phyloP scores from a whole-genome alignment of 2,329 filamentous ascomycete genomes.

The Cytospora paraplurivora region DNA sequence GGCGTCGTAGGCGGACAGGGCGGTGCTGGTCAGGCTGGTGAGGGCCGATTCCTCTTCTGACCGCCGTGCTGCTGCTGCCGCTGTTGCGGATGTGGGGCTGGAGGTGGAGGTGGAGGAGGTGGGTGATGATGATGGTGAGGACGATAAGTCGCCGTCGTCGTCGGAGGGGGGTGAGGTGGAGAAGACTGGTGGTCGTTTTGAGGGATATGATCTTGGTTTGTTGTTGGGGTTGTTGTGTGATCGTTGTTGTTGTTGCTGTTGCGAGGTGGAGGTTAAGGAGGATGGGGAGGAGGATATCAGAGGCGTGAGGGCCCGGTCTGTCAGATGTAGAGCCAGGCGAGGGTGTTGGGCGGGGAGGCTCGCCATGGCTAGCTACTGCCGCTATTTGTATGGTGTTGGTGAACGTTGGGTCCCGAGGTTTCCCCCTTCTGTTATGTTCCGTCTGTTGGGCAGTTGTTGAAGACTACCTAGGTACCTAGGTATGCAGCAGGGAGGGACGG shows the following conservation, averaged over 20 bases:
- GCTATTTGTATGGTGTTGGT: no score
- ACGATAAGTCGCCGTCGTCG: background rate
- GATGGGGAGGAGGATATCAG: constrained; percentile 55
- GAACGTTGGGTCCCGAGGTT: no score
- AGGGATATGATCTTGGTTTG: constrained; percentile 6
- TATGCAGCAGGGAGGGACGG: no score
- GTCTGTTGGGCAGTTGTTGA: no score
- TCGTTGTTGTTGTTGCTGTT: constrained; percentile 38
- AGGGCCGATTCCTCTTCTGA: constrained; percentile 46
- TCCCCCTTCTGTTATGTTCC: no score
- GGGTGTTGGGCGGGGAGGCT: constrained; percentile 53
- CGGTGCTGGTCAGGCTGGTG: constrained; percentile 53
- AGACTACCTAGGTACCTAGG: no score
- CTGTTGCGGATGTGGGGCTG: constrained; percentile 15
- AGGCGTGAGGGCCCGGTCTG: constrained; percentile 58
- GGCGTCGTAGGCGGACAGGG: constrained; percentile 55
- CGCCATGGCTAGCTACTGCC: constrained; percentile 37
- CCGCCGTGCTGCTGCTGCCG: constrained; percentile 29
- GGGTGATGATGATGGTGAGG: no score
- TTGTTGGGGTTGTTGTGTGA: constrained; percentile 25
- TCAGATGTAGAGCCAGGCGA: constrained; percentile 56
- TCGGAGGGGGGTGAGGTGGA: constrained; percentile 22
- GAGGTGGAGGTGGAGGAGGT: constrained; percentile 19
- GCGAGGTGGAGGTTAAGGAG: constrained; percentile 35
- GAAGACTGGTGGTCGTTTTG: constrained; percentile 7